phyloP scores from a whole-genome alignment of 208 protist genomes.

The Tritrichomonas musculus region DNA sequence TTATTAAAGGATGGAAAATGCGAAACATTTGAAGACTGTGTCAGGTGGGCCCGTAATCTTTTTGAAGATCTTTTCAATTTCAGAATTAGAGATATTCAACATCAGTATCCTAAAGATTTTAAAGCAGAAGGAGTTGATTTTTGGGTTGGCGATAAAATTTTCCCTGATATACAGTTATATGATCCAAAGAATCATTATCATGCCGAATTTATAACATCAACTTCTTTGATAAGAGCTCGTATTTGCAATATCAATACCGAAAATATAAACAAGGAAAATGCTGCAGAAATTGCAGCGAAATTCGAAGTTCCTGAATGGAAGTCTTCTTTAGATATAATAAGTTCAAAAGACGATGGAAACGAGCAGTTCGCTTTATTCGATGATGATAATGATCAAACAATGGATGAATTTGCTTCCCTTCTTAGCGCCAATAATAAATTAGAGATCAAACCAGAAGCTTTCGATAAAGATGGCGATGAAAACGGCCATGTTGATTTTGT shows the following conservation, averaged over 20 bases:
- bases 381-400: neutral
- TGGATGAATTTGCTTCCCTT: too few species aligned
- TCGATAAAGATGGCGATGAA: constrained; percentile 69
- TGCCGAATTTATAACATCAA: neutral
- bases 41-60: neutral
- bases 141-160: neutral
- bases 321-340: too few species aligned
- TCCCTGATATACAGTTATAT: too few species aligned
- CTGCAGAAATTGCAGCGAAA: too few species aligned
- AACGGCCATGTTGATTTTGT: constrained; percentile 61
- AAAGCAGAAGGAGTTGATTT: neutral
- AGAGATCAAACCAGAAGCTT: constrained; percentile 43
- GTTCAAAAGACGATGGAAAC: too few species aligned
- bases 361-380: neutral
- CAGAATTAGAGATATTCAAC: neutral
- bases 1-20: too few species aligned
- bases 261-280: neutral
- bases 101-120: neutral
- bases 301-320: neutral
- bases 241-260: neutral
- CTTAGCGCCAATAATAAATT: too few species aligned
- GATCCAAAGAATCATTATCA: too few species aligned
- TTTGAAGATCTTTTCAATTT: neutral
- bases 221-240: neutral
- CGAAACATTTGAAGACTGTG: neutral